These are phyloP conservation scores for Leccinum incarnatum DNA, from an alignment of 768 basidiomycete genomes.

Conservation along the genomic window DNA sequence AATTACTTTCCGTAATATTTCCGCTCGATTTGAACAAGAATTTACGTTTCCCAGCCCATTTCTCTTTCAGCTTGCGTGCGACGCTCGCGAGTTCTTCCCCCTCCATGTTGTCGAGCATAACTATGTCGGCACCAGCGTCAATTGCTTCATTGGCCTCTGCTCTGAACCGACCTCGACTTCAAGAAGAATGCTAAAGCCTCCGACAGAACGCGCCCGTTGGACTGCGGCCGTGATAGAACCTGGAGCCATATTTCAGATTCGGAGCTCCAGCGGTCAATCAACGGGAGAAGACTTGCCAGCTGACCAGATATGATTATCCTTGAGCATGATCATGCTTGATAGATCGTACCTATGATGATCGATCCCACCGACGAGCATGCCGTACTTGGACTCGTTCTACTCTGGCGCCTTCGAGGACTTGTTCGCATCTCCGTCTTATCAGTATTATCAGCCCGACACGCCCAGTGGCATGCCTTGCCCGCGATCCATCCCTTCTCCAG, in stretches of 20 bases:
- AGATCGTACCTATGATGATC: slow-evolving; percentile 94
- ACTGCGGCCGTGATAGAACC: slow-evolving; percentile 93
- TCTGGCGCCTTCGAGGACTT: background rate
- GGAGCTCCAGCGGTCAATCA: background rate
- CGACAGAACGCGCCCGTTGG: slow-evolving; percentile 78
- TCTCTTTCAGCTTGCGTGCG: slow-evolving; percentile 69
- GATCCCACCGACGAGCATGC: slow-evolving; percentile 96
- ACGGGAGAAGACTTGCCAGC: slow-evolving; percentile 51
- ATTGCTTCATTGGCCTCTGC: slow-evolving; percentile 95
- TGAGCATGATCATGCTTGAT: slow-evolving; percentile 99
- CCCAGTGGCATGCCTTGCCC: background rate
- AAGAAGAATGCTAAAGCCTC: slow-evolving; percentile 87
- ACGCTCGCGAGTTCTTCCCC: slow-evolving; percentile 67
- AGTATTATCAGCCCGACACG: slow-evolving; percentile 4
- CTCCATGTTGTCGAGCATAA: slow-evolving; percentile 95
- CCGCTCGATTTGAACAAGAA: slow-evolving; percentile 94
- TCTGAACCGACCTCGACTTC: slow-evolving; percentile 90
- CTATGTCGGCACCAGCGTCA: slow-evolving; percentile 88
- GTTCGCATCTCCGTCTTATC: background rate
- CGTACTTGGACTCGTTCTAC: slow-evolving; percentile 55
- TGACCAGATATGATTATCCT: slow-evolving; percentile 99
- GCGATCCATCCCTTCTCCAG: background rate
- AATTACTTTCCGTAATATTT: slow-evolving; percentile 86
- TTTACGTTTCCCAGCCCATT: slow-evolving; percentile 77
- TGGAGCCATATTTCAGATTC: slow-evolving; percentile 24